Percentiles rank a stretch among this genome's conserved stretches.
Conservation (phyloP, 1,284 basidiomycete genomes). For the Agaricales sp. region DNA sequence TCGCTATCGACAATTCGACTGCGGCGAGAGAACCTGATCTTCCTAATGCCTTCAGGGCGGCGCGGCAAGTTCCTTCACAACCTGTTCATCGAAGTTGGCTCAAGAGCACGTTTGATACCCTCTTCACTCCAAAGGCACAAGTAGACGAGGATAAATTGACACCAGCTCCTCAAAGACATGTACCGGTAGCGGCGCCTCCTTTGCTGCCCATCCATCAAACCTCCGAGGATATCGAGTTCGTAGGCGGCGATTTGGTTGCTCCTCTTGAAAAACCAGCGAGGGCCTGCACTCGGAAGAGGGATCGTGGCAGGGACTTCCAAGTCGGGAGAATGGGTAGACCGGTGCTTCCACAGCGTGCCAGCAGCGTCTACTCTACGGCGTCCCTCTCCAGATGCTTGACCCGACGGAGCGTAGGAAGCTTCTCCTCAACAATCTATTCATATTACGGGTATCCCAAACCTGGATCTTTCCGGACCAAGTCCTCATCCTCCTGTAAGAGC, state of each 20-base stretch:
- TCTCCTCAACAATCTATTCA: not conserved
- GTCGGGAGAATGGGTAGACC: not conserved
- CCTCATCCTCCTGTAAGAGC: not conserved
- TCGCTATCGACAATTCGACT: not conserved
- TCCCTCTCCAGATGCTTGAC: not conserved
- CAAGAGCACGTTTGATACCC: not conserved
- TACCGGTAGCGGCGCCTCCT: too few species aligned
- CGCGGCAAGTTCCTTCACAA: not conserved
- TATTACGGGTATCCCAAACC: not conserved
- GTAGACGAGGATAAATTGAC: not conserved
- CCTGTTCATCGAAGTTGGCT: not conserved
- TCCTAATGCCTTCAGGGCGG: not conserved
- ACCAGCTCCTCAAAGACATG: not conserved
- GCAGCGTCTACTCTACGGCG: constrained; percentile 1
- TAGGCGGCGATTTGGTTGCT: not conserved
- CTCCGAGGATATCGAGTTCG: not conserved
- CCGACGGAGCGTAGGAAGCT: not conserved
- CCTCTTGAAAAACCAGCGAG: not conserved
- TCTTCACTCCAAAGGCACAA: not conserved
- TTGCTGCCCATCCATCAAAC: not conserved
- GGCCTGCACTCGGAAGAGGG: not conserved
- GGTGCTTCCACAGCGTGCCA: not conserved
- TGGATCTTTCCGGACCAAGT: not conserved
- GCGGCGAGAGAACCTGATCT: not conserved
- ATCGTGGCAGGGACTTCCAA: not conserved